Percentiles rank a stretch among this genome's conserved stretches.
Evolutionary conservation across 805 yeast species (phyloP).

Genomic region (Candida tibetensis): DNA sequence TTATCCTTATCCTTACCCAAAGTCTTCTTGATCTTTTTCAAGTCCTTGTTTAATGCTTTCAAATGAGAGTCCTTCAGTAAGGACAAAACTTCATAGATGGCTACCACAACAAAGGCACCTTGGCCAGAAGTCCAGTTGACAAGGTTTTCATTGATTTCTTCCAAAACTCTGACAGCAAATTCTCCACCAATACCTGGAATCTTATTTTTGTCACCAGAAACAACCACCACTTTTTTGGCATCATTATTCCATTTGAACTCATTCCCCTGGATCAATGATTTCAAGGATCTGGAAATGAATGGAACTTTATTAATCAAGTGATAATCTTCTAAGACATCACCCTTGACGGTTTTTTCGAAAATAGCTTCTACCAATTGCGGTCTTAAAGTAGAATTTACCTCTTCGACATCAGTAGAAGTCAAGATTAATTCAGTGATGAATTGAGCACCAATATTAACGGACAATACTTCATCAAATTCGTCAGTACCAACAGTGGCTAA

Average conservation of each 20-base stretch:
- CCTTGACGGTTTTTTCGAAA: slow-evolving; percentile 53
- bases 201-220: slow-evolving; percentile 35
- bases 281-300: slow-evolving; percentile 69
- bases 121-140: slow-evolving; percentile 62
- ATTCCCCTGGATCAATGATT: slow-evolving; percentile 79
- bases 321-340: slow-evolving; percentile 62
- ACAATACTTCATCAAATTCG: slow-evolving; percentile 44
- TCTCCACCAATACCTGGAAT: slow-evolving; percentile 52
- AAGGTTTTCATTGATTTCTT: slow-evolving; percentile 49
- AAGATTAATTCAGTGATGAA: slow-evolving; percentile 73
- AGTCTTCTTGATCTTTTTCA: slow-evolving; percentile 50
- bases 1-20: slow-evolving; percentile 47
- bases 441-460: slow-evolving; percentile 81
- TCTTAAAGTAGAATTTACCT: slow-evolving; percentile 38
- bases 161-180: slow-evolving; percentile 54
- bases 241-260: slow-evolving; percentile 65
- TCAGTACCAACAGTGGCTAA: slow-evolving; percentile 23
- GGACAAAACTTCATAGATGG: slow-evolving; percentile 67
- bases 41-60: slow-evolving; percentile 48
- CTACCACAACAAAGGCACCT: slow-evolving; percentile 79
- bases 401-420: slow-evolving; percentile 47
- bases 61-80: slow-evolving; percentile 39
- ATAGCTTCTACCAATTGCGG: slow-evolving; percentile 54
- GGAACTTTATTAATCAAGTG: slow-evolving; percentile 68
- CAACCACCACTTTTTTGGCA: slow-evolving; percentile 45